phyloP scores from a whole-genome alignment of 805 yeast genomes.

The Lachancea fermentati region DNA sequence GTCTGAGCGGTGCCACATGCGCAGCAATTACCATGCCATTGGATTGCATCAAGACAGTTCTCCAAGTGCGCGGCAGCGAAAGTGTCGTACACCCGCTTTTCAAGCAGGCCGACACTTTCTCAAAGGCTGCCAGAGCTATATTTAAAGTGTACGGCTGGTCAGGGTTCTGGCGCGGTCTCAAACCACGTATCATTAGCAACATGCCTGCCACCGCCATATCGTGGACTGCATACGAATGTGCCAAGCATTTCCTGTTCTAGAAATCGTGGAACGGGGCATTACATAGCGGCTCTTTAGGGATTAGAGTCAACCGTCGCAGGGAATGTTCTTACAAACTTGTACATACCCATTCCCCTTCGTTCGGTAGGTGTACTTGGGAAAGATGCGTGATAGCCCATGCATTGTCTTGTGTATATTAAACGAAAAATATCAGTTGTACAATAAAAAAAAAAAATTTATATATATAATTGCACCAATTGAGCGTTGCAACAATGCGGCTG shows the following conservation, averaged over 20 bases:
- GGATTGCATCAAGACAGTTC: slow-evolving; percentile 85
- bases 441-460: too few species aligned
- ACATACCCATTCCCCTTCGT: background rate
- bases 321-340: background rate
- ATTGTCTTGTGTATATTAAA: slow-evolving; percentile 1
- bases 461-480: background rate
- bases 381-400: background rate
- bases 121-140: slow-evolving; percentile 64
- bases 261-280: background rate
- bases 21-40: slow-evolving; percentile 93
- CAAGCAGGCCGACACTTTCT: slow-evolving; percentile 57
- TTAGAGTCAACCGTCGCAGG: background rate
- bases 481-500: too few species aligned
- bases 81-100: slow-evolving; percentile 35
- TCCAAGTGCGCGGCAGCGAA: slow-evolving; percentile 70
- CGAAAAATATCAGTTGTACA: background rate
- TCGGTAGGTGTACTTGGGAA: background rate
- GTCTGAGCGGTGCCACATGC: slow-evolving; percentile 89
- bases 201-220: slow-evolving; percentile 95
- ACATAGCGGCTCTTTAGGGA: background rate
- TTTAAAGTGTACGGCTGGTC: slow-evolving; percentile 50
- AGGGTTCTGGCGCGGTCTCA: slow-evolving; percentile 79
- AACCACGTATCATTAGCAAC: slow-evolving; percentile 86
- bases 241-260: slow-evolving; percentile 46
- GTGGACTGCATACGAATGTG: slow-evolving; percentile 98